phyloP scores from a whole-genome alignment of 164 flowering plant genomes.

The Tetracentron sinense region DNA sequence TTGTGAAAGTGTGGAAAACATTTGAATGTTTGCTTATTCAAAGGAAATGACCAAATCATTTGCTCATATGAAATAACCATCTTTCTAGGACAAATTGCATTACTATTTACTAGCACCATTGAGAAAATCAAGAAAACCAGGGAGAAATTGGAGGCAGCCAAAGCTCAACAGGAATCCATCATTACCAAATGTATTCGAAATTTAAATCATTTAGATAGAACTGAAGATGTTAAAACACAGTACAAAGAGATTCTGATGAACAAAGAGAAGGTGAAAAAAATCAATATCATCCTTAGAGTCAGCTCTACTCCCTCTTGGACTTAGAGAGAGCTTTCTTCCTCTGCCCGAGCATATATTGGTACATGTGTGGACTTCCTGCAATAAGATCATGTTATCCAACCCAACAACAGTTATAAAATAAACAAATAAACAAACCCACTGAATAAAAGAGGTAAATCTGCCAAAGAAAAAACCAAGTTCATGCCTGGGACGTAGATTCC shows the following conservation, averaged over 20 bases:
- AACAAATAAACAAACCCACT: neutral
- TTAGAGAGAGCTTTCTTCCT: conserved; percentile 86
- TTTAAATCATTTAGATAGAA: neutral
- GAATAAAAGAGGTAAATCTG: neutral
- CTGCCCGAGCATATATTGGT: conserved; percentile 80
- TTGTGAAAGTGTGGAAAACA: too few species aligned
- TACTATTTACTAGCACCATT: neutral
- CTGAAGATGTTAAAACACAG: neutral
- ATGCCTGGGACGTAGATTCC: conserved; percentile 78
- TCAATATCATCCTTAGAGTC: neutral
- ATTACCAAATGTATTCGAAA: too few species aligned
- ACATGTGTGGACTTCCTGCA: conserved; percentile 94
- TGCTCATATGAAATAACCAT: neutral
- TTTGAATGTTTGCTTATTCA: too few species aligned
- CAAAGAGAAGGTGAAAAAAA: neutral
- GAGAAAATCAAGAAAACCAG: neutral
- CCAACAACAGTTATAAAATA: conserved; percentile 2
- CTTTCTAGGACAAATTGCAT: neutral
- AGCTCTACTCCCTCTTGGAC: conserved; percentile 56
- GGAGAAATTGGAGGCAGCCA: neutral
- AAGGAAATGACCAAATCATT: neutral
- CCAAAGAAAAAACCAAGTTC: conserved; percentile 5
- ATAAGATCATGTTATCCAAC: neutral
- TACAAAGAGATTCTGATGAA: conserved; percentile 1
- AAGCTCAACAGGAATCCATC: neutral